Evolutionary conservation across 2,329 filamentous ascomycete species (phyloP), one percentile per base, ranked within the genome.

Genomic region (Arthrinium puccinioides): DNA sequence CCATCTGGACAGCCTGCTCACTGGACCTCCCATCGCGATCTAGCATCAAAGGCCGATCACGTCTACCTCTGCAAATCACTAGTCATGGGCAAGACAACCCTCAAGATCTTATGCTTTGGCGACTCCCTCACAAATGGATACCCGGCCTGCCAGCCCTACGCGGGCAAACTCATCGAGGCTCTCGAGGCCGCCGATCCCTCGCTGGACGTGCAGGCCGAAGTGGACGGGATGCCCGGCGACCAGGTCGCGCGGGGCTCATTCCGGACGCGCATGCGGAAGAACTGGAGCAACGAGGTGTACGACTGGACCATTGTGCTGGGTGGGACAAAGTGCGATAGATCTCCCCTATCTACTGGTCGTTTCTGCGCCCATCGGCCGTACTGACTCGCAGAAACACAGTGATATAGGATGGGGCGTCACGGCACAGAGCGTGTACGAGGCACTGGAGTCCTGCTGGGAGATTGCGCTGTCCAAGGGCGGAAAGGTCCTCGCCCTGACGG

Each of bases 221-320:
- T 69, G 13, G 64, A 71, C 36, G 76, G 74, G 3, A 51, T 65
- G 13, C 62, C 68, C 1, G 75, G 76, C 3, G 76, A 79, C 46
- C 42, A 66, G 40, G 74, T 70, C 9, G 49, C 46, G 15, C 41
- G 41, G 6, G 60, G 59, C 7, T 32, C 45, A 6, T 66, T 52
- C 39, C 15, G 52, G 14, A 32, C 39, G 18, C 56, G 63, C 5
- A 55, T 62, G 44, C 32, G 52, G 36, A 26, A 28, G 18, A 40
- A 42, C 24, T 61, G 57, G 50, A 38, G 39, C 40, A 44, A 41
- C 3, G 32, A 27, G 13, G 34, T 46, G 34, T 78, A 63, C 45
- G 73, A 82, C 61, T 83, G 77, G 75, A 69, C 73, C 11, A 69
- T 84, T 21, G 56, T 82, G 5, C 66, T 84, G 3, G 79, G 75